These are phyloP conservation scores for Carex littledalei DNA, from an alignment of 176 grass and related monocot genomes.

Conservation along the genomic window DNA sequence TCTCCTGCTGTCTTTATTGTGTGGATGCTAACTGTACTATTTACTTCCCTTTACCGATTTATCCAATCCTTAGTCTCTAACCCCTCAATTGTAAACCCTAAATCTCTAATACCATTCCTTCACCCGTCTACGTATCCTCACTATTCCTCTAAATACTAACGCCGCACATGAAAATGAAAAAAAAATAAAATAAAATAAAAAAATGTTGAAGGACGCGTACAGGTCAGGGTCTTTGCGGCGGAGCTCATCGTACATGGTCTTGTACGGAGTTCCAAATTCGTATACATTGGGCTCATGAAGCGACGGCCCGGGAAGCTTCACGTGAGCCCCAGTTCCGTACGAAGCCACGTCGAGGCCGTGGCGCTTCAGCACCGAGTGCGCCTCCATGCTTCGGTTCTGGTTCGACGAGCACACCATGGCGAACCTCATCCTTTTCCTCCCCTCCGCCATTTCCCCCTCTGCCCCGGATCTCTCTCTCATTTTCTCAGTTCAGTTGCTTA, in stretches of 20 bases:
- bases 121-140: neutral
- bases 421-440: slow-evolving; percentile 41
- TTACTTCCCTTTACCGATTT: neutral
- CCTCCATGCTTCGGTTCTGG: slow-evolving; percentile 98
- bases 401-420: slow-evolving; percentile 99
- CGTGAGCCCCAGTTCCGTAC: slow-evolving; percentile 83
- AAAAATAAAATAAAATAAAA: neutral
- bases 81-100: neutral
- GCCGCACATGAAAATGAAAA: neutral
- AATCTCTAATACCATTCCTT: neutral
- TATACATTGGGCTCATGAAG: slow-evolving; percentile 90
- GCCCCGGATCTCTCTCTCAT: neutral
- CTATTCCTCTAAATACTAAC: neutral
- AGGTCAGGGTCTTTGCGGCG: slow-evolving; percentile 82
- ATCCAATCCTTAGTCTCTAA: neutral
- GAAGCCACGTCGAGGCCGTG: slow-evolving; percentile 73
- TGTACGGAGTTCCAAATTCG: slow-evolving; percentile 83
- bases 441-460: slow-evolving; percentile 2
- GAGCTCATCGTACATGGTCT: slow-evolving; percentile 76
- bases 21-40: neutral
- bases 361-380: slow-evolving; percentile 68
- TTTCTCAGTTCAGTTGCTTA: neutral
- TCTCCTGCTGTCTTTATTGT: neutral
- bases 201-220: slow-evolving; percentile 17
- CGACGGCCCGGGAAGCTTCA: slow-evolving; percentile 82